These are phyloP conservation scores for Hanseniaspora mollemarum DNA, from an alignment of 805 yeast species.

Conservation along the genomic window DNA sequence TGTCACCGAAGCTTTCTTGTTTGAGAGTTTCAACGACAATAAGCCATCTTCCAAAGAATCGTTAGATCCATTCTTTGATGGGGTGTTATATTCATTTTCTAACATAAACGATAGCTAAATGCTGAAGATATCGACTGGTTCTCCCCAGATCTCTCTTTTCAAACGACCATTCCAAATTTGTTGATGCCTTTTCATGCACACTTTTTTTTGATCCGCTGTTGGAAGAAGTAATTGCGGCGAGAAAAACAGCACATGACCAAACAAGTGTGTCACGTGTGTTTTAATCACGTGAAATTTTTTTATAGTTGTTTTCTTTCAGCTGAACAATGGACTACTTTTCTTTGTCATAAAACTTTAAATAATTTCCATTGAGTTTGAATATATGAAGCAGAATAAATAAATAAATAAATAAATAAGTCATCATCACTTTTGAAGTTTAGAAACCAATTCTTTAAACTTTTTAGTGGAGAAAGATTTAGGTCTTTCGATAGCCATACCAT, in stretches of 20 bases:
- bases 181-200: no score
- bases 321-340: no score
- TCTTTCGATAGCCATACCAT: conserved; percentile 75
- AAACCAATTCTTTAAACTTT: conserved; percentile 73
- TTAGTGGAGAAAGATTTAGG: conserved; percentile 91
- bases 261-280: no score
- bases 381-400: not conserved
- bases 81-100: not conserved
- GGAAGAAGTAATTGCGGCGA: no score
- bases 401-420: not conserved
- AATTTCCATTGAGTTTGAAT: not conserved
- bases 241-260: no score
- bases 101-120: not conserved
- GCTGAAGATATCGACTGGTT: no score
- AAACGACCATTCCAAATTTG: no score
- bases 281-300: no score
- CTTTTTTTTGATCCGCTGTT: no score
- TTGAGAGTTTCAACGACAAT: conserved; percentile 9
- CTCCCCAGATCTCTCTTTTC: no score
- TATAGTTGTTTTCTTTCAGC: no score
- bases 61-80: not conserved
- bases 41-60: conserved; percentile 13
- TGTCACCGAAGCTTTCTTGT: conserved; percentile 1
- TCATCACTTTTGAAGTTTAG: conserved; percentile 7
- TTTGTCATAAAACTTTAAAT: not conserved